Percentiles rank a stretch among this genome's conserved stretches.
phyloP scores from a whole-genome alignment of 768 basidiomycete genomes.

The Obba rivulosa region DNA sequence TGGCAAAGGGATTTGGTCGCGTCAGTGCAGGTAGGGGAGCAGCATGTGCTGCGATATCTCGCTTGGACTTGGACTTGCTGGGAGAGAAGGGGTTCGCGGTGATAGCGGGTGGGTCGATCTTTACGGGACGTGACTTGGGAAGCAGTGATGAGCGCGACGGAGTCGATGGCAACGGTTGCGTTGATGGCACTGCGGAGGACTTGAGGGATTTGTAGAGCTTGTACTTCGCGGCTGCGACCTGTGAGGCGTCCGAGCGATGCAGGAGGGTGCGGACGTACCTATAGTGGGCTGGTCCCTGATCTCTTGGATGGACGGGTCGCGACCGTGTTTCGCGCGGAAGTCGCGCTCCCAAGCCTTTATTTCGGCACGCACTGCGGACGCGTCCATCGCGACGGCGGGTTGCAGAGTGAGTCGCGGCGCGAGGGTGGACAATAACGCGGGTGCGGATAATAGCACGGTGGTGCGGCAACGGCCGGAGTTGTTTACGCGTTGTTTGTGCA shows the following conservation, averaged over 20 bases:
- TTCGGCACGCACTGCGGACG: slow-evolving; percentile 53
- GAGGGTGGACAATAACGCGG: not conserved
- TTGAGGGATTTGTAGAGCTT: slow-evolving; percentile 79
- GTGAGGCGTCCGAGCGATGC: slow-evolving; percentile 14
- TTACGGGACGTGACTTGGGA: slow-evolving; percentile 46
- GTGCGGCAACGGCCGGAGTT: slow-evolving; percentile 3
- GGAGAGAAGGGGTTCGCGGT: slow-evolving; percentile 80
- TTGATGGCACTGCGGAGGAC: slow-evolving; percentile 17
- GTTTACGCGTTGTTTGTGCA: slow-evolving; percentile 13
- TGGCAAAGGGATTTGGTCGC: slow-evolving; percentile 40
- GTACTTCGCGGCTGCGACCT: slow-evolving; percentile 63
- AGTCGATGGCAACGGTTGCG: slow-evolving; percentile 30
- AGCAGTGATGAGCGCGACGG: slow-evolving; percentile 31
- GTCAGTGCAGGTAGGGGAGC: slow-evolving; percentile 11
- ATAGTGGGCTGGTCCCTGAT: slow-evolving; percentile 58
- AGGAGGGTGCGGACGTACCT: slow-evolving; percentile 39
- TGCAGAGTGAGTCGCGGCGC: slow-evolving; percentile 7
- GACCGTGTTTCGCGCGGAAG: slow-evolving; percentile 51
- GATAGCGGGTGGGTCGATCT: slow-evolving; percentile 45
- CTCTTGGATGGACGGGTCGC: slow-evolving; percentile 63
- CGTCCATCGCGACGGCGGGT: slow-evolving; percentile 29
- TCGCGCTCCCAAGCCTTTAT: slow-evolving; percentile 76
- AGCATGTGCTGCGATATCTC: slow-evolving; percentile 5
- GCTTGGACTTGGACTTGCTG: slow-evolving; percentile 62
- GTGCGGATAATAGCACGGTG: not conserved